These are phyloP conservation scores for Starmera amethionina DNA, from an alignment of 805 yeast genomes.

Conservation along the genomic window DNA sequence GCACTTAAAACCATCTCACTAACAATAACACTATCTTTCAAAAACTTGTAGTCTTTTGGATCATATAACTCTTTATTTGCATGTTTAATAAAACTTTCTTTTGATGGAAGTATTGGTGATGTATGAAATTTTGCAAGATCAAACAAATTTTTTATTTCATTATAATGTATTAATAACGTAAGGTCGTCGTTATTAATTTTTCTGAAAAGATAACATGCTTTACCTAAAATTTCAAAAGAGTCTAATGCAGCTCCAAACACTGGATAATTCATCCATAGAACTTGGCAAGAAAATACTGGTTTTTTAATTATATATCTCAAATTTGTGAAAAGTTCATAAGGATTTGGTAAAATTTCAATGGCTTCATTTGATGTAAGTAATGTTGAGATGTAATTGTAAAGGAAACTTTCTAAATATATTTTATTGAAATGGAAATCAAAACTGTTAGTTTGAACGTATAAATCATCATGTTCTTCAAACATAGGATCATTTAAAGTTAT, in stretches of 20 bases:
- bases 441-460: not conserved
- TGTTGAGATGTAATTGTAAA: conserved; percentile 30
- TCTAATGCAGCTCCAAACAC: conserved; percentile 28
- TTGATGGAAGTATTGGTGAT: too few species aligned
- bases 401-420: conserved; percentile 33
- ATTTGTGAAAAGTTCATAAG: conserved; percentile 28
- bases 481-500: not conserved
- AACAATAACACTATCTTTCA: too few species aligned
- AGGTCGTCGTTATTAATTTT: too few species aligned
- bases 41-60: too few species aligned
- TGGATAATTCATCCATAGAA: conserved; percentile 35
- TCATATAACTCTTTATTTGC: too few species aligned
- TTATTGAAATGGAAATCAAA: conserved; percentile 16
- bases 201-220: conserved; percentile 16
- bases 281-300: conserved; percentile 27
- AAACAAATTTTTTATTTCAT: too few species aligned
- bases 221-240: conserved; percentile 25
- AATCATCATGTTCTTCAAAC: not conserved
- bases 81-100: too few species aligned
- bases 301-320: conserved; percentile 22
- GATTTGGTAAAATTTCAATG: conserved; percentile 28
- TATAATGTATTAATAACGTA: too few species aligned
- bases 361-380: conserved; percentile 24
- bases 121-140: too few species aligned
- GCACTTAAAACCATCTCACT: too few species aligned